Base-by-base conservation (phyloP, 208 protist genomes). In the Porcisia deanei region DNA sequence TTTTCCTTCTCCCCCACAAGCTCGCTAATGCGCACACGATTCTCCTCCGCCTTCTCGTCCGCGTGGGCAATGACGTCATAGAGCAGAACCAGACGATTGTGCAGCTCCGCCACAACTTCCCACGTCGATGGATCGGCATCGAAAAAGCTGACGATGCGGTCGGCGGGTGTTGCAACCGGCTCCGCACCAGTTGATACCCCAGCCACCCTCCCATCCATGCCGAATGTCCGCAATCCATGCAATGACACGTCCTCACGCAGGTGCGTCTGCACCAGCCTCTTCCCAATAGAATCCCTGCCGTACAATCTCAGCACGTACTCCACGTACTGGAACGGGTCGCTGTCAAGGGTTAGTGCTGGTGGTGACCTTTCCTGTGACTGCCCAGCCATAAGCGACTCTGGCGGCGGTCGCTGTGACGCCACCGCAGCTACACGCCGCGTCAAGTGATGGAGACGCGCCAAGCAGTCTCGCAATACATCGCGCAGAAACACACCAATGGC, bases 41-140 rank as follows among this genome's bases (percentile, higher is more conserved):
- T 77, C 16, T 57, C 55, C 10, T 39, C 58, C 1, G 79, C 63
- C 14, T 43, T 71, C 8, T 77, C 65, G 55, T 81, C 68, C 20
- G 80, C 30, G 45, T 82, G 58, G 1, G 72, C 49, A 37, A 73
- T 37, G 39, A 76, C 53, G 20, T 79, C 76, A 8, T 76, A 77
- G 1, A 85, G 61, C 14, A 80, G 54, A 14, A 79, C 80, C 4
- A 91, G 71, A 8, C 83, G 55, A 64, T 86, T 74, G 75, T 88
- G 81, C 54, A 85, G 73, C 70, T 88, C 84, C 12, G 80, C 79
- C 37, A 91, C 79, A 18, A 91, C 78, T 54, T 91, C 86, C 86
- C 83, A 88, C 7, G 83, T 88, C 16, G 78, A 81, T 5, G 84
- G 77, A 55, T 75, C 52, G 16, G 69, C 43, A 7, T 25, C 25